Evolutionary conservation across 495 filamentous ascomycete genomes (phyloP), one percentile per base, ranked within the genome.

Genomic region (Xylaria cubensis): DNA sequence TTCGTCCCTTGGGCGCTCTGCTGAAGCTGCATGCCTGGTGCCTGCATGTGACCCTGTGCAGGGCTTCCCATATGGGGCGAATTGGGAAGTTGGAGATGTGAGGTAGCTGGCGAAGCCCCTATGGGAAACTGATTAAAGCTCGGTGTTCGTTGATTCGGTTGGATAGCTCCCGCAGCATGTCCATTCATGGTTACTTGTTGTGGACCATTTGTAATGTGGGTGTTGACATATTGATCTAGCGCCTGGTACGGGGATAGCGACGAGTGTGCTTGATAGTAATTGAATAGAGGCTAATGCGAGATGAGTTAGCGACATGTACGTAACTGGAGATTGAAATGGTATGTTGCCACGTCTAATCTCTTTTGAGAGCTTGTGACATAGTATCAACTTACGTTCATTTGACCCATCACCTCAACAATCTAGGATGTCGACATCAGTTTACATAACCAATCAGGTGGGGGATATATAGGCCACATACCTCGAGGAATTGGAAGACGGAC

Each of bases 381-480:
- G 53, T 41, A 3, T 21, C 1, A 34, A 79, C 77, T 78, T 63
- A 79, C 77, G 63, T 87, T 89, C 91, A 94, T 93, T 69, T 90
- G 87, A 9, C 90, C 91, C 70, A 94, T 89, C 19, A 92, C 90
- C 78, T 94, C 92, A 29, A 91, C 89, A 63, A 92, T 86, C 90
- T 92, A 74, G 2, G 72, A 15, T 50, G 61, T 44, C n/a, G 51
- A 46, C 19, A 68, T 53, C 39, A 64, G n/a, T 48, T 15, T n/a
- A 51, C 34, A 36, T 3, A 13, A 67, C n/a, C 21, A 39, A 53
- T 55, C 26, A 24, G 24, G 0, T 6, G 3, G 6, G 8, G 10
- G 32, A n/a, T 32, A 6, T 13, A 51, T 39, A 19, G 12, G 51
- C 19, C 34, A 78, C 79, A 65, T 84, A 92, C 90, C 85, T 94